Conservation (phyloP, 225 moss, liverwort and hornwort species). For the Anthoceros angustus region DNA sequence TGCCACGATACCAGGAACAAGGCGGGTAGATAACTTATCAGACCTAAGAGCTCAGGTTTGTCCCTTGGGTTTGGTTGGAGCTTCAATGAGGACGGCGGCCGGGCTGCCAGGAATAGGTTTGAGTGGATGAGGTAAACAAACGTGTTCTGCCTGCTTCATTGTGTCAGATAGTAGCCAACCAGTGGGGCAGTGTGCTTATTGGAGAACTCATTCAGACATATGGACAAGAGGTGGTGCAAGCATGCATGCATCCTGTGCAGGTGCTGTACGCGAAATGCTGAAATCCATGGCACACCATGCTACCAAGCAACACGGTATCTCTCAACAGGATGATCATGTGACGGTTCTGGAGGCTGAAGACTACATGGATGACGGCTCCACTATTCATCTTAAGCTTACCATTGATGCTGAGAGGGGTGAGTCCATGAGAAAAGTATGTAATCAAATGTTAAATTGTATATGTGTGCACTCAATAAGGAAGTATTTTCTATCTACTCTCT, state of each 20-base stretch:
- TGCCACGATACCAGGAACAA: conserved; percentile 54
- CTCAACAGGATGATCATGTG: conserved; percentile 32
- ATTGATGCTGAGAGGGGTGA: conserved; percentile 45
- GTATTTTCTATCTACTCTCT: too few species aligned
- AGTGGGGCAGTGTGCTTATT: conserved; percentile 81
- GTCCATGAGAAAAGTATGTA: too few species aligned
- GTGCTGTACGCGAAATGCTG: conserved; percentile 94
- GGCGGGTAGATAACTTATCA: conserved; percentile 81
- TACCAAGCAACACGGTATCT: conserved; percentile 21
- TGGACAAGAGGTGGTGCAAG: conserved; percentile 77
- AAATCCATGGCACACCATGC: conserved; percentile 43
- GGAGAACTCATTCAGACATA: conserved; percentile 83
- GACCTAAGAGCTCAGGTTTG: conserved; percentile 70
- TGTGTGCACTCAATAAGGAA: too few species aligned
- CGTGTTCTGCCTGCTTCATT: not conserved
- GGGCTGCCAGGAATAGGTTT: too few species aligned
- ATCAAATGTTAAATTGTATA: too few species aligned
- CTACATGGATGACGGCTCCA: conserved; percentile 92
- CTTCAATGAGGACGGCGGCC: too few species aligned
- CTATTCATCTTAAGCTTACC: conserved; percentile 62
- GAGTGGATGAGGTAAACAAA: too few species aligned
- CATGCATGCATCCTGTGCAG: conserved; percentile 95
- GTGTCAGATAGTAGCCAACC: conserved; percentile 79
- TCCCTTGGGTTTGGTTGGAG: not conserved
- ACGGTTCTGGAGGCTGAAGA: conserved; percentile 80